Evolutionary conservation across 768 basidiomycete genomes (phyloP), one percentile per base, ranked within the genome.

Genomic region (Boletus subparvulus): DNA sequence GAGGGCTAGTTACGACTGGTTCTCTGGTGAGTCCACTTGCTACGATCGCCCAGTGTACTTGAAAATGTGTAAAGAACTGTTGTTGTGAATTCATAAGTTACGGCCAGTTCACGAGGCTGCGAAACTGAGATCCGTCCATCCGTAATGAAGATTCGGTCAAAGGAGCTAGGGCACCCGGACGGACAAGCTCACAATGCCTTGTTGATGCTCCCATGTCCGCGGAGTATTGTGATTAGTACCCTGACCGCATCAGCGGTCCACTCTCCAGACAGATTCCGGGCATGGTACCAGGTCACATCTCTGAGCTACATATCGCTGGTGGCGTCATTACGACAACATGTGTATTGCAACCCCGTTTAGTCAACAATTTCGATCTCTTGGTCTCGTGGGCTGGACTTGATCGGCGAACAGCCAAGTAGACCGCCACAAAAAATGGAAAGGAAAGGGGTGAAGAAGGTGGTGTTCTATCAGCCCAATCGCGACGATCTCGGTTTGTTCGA

Each of bases 381-480:
- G 52, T 28, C 40, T 46, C 56, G 47, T 39, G 36, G 50, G 35
- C 43, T 32, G 48, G 54, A 44, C 36, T 9, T 68, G 65, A 66
- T 66, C 65, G 60, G 65, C 55, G 66, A 66, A 59, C 55, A 62
- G 39, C 35, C 56, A 41, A 50, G 36, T 26, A 45, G 39, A 32
- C 39, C 51, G 54, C 50, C 47, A 56, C 54, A 21, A n/a, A 21
- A 3, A 45, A 37, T 17, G 36, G 16, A 16, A 32, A 52, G 41
- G 51, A 55, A 58, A 49, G 41, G 58, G 52, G 52, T 10, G 47
- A 43, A 30, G 52, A 52, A 56, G 47, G 47, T n/a, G 47, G 47
- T n/a, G 55, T 62, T 64, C 68, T 62, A 62, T 63, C 67, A 56
- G 47, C 54, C 53, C 53, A 60, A 62, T 70, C 60, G 62, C 42